These are phyloP conservation scores for Vicia sativa DNA, from an alignment of 306 rosid genomes.

Conservation along the genomic window DNA sequence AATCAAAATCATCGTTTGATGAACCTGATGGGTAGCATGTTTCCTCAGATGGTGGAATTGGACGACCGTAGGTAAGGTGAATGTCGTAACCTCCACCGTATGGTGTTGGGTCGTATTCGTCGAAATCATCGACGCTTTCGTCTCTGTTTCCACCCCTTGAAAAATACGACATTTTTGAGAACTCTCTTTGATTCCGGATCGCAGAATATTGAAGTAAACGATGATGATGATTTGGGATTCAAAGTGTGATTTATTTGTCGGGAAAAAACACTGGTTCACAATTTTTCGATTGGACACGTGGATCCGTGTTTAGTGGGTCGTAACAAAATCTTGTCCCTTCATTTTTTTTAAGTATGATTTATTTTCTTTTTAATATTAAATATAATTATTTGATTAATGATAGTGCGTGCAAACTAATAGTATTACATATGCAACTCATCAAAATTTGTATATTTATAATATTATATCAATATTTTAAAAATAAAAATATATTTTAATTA, in stretches of 20 bases:
- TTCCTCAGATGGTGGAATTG: conserved; percentile 59
- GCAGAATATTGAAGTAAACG: too few species aligned
- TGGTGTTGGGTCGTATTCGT: conserved; percentile 61
- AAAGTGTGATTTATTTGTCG: neutral
- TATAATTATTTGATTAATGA: too few species aligned
- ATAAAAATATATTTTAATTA: too few species aligned
- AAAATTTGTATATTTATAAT: too few species aligned
- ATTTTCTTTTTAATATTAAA: too few species aligned
- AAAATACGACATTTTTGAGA: conserved; percentile 37
- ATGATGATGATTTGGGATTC: neutral
- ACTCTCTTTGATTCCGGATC: neutral
- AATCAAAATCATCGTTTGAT: conserved; percentile 52
- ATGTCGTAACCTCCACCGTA: conserved; percentile 71
- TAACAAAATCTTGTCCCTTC: too few species aligned
- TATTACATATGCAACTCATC: too few species aligned
- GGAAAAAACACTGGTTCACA: neutral
- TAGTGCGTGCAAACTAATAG: too few species aligned
- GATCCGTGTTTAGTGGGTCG: neutral
- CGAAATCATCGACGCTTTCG: conserved; percentile 43
- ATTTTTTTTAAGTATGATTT: too few species aligned
- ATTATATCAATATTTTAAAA: too few species aligned
- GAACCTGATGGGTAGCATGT: conserved; percentile 60
- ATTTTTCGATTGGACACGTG: neutral
- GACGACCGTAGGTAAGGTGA: conserved; percentile 58
- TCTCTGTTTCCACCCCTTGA: conserved; percentile 21